phyloP scores from a whole-genome alignment of 371 early-diverging fungal species.

The Entomophthora muscae region DNA sequence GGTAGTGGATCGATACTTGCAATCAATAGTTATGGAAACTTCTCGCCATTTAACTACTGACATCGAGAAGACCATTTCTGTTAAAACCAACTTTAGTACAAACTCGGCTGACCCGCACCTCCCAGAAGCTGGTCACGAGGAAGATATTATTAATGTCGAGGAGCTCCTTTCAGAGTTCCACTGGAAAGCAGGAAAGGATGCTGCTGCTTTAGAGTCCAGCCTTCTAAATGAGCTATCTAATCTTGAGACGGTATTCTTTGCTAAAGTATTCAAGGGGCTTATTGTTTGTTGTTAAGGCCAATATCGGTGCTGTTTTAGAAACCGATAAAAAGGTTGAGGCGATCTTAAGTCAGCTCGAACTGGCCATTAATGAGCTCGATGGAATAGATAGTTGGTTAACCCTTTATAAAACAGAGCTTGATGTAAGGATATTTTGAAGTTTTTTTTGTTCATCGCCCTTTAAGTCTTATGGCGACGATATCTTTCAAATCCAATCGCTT shows the following conservation, averaged over 20 bases:
- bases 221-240: conserved; percentile 4
- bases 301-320: conserved; percentile 83
- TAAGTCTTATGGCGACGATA: conserved; percentile 85
- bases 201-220: neutral
- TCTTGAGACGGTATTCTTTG: conserved; percentile 9
- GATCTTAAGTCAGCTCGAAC: conserved; percentile 63
- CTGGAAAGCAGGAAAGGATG: neutral
- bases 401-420: conserved; percentile 70
- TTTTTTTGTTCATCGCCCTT: neutral
- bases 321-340: conserved; percentile 69
- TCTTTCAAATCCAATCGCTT: conserved; percentile 79
- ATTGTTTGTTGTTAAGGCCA: conserved; percentile 36
- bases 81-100: neutral
- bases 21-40: no score
- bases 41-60: no score
- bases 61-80: neutral
- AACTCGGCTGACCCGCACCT: neutral
- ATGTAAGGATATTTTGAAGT: conserved; percentile 30
- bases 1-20: no score
- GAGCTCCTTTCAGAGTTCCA: conserved; percentile 2
- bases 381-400: conserved; percentile 70
- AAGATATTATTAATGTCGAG: neutral
- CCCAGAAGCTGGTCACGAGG: neutral
- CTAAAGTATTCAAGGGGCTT: neutral
- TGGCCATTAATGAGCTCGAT: conserved; percentile 55